Conservation (phyloP, 148 eudicot genomes). For the Diospyros lotus region DNA sequence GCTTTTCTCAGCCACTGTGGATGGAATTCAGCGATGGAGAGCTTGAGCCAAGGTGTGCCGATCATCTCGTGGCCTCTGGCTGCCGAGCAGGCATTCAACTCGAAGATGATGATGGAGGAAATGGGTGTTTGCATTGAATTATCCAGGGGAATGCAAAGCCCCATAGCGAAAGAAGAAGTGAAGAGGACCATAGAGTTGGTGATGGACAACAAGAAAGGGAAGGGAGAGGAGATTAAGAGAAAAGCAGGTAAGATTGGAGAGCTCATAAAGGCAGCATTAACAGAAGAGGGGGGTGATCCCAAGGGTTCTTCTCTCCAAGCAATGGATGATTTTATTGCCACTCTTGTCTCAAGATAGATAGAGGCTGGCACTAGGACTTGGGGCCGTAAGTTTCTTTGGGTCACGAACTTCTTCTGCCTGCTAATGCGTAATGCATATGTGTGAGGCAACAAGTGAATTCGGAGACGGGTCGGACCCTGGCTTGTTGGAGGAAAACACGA, state of each 20-base stretch:
- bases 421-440: too few relatives aligned
- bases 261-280: constrained; percentile 31
- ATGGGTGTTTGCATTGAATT: constrained; percentile 69
- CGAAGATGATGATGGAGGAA: constrained; percentile 63
- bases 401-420: too few relatives aligned
- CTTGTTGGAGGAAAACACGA: too few relatives aligned
- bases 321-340: constrained; percentile 32
- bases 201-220: constrained; percentile 39
- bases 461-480: too few relatives aligned
- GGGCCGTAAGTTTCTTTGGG: too few relatives aligned
- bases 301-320: constrained; percentile 45
- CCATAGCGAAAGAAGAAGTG: constrained; percentile 41
- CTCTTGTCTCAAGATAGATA: constrained; percentile 12
- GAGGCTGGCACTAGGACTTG: too few relatives aligned
- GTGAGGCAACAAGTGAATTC: too few relatives aligned
- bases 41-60: constrained; percentile 66
- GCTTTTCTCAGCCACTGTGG: constrained; percentile 63
- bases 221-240: constrained; percentile 51
- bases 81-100: constrained; percentile 58
- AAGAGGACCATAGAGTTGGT: constrained; percentile 39
- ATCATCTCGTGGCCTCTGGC: constrained; percentile 63
- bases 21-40: constrained; percentile 66
- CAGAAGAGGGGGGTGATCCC: constrained; percentile 22
- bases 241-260: constrained; percentile 42
- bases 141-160: constrained; percentile 46